phyloP scores from a whole-genome alignment of 345 rosid species.

The Trapa incisa region DNA sequence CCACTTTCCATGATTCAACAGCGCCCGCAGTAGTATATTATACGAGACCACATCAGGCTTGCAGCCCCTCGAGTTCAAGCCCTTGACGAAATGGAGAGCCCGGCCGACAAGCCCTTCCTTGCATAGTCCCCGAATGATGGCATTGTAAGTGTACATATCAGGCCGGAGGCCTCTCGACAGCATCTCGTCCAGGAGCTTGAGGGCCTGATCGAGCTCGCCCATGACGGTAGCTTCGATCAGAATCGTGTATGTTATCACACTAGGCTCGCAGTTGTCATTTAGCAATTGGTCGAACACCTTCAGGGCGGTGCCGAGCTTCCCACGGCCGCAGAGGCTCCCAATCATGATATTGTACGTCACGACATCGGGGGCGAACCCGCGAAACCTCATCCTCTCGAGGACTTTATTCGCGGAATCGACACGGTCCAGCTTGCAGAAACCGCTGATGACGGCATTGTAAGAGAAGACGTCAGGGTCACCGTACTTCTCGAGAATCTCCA shows the following conservation, averaged over 20 bases:
- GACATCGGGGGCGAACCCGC: slow-evolving; percentile 57
- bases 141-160: slow-evolving; percentile 56
- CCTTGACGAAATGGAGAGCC: slow-evolving; percentile 43
- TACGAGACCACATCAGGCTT: slow-evolving; percentile 58
- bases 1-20: slow-evolving; percentile 63
- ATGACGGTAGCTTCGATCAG: slow-evolving; percentile 62
- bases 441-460: slow-evolving; percentile 71
- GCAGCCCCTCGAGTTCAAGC: slow-evolving; percentile 41
- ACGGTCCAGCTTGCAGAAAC: slow-evolving; percentile 64
- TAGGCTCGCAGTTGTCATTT: slow-evolving; percentile 49
- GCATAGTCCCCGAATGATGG: slow-evolving; percentile 65
- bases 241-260: slow-evolving; percentile 73
- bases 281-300: slow-evolving; percentile 48
- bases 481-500: slow-evolving; percentile 59
- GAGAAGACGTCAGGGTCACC: slow-evolving; percentile 71
- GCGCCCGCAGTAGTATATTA: slow-evolving; percentile 48
- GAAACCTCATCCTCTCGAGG: slow-evolving; percentile 55
- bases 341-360: slow-evolving; percentile 77
- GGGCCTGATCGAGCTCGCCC: slow-evolving; percentile 46
- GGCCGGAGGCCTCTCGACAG: slow-evolving; percentile 48
- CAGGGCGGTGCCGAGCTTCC: slow-evolving; percentile 52
- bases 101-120: slow-evolving; percentile 46
- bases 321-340: slow-evolving; percentile 57
- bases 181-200: slow-evolving; percentile 83
- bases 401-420: slow-evolving; percentile 46